These are phyloP conservation scores for Microbotryomycetes sp. DNA, from an alignment of 1,284 basidiomycete species.

Conservation along the genomic window DNA sequence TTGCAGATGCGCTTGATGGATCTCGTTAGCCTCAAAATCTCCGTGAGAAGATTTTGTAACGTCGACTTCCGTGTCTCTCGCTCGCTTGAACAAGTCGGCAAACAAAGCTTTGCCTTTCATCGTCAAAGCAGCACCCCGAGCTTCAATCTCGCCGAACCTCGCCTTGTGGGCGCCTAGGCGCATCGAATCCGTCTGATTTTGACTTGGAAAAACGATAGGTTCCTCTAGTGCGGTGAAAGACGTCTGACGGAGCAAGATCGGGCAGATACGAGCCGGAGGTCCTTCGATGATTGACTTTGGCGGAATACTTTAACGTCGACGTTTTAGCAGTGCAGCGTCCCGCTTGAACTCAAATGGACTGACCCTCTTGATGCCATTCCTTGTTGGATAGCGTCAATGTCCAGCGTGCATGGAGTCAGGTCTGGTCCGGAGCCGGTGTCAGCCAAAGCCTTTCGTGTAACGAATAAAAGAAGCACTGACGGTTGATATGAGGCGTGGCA, in stretches of 20 bases:
- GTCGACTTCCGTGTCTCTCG: slow-evolving; percentile 12
- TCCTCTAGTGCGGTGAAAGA: slow-evolving; percentile 44
- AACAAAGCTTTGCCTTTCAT: slow-evolving; percentile 36
- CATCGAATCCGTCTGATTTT: slow-evolving; percentile 2
- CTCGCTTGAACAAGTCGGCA: slow-evolving; percentile 8
- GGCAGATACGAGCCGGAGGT: slow-evolving; percentile 39
- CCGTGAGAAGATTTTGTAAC: slow-evolving; percentile 5
- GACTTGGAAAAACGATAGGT: slow-evolving; percentile 39
- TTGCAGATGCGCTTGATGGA: slow-evolving; percentile 26
- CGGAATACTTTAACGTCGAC: slow-evolving; percentile 38
- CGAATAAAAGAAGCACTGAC: too few relatives aligned
- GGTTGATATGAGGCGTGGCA: slow-evolving; percentile 44
- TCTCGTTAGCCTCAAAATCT: slow-evolving; percentile 16
- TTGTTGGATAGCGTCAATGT: slow-evolving; percentile 44
- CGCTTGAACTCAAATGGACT: background rate
- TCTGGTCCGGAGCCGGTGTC: too few relatives aligned
- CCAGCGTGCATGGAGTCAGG: slow-evolving; percentile 44
- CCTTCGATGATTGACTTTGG: slow-evolving; percentile 44
- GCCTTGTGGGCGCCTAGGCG: slow-evolving; percentile 41
- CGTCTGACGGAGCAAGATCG: slow-evolving; percentile 45
- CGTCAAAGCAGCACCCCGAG: slow-evolving; percentile 43
- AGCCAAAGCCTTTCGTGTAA: too few relatives aligned
- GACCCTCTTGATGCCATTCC: slow-evolving; percentile 40
- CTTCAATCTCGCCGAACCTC: slow-evolving; percentile 47
- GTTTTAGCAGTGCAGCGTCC: background rate